phyloP scores from a whole-genome alignment of 2,329 filamentous ascomycete species.

The Venturia pyrina region DNA sequence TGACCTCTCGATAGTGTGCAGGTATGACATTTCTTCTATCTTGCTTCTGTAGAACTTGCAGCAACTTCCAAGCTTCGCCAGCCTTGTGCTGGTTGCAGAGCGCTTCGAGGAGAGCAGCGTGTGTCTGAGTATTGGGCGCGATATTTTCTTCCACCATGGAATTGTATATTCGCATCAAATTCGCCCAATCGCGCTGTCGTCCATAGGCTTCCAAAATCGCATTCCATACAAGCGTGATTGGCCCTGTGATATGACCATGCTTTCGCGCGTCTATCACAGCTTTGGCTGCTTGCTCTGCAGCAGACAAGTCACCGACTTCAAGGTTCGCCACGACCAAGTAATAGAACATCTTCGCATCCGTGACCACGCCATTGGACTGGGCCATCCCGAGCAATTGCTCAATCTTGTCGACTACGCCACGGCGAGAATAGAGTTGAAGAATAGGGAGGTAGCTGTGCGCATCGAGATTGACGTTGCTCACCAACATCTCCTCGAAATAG shows the following conservation, averaged over 20 bases:
- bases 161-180: constrained; percentile 43
- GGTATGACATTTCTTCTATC: constrained; percentile 34
- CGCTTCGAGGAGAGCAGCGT: constrained; percentile 50
- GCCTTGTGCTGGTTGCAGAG: constrained; percentile 44
- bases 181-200: constrained; percentile 46
- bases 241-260: constrained; percentile 38
- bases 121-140: constrained; percentile 46
- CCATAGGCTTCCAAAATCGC: constrained; percentile 57
- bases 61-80: constrained; percentile 44
- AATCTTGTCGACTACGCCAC: constrained; percentile 64
- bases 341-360: constrained; percentile 50
- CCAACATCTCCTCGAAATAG: constrained; percentile 52
- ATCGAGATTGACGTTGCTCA: constrained; percentile 44
- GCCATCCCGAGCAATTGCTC: constrained; percentile 56
- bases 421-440: constrained; percentile 59
- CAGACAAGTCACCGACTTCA: constrained; percentile 35
- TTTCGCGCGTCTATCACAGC: constrained; percentile 41
- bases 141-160: constrained; percentile 45
- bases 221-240: constrained; percentile 65
- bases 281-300: constrained; percentile 44
- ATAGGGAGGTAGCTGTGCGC: constrained; percentile 59
- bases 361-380: constrained; percentile 39
- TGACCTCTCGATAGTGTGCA: constrained; percentile 45
- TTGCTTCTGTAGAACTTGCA: constrained; percentile 40
- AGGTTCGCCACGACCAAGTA: constrained; percentile 54